Conservation (phyloP, 2,329 filamentous ascomycete genomes). For the Mycosphaerella arachidis region DNA sequence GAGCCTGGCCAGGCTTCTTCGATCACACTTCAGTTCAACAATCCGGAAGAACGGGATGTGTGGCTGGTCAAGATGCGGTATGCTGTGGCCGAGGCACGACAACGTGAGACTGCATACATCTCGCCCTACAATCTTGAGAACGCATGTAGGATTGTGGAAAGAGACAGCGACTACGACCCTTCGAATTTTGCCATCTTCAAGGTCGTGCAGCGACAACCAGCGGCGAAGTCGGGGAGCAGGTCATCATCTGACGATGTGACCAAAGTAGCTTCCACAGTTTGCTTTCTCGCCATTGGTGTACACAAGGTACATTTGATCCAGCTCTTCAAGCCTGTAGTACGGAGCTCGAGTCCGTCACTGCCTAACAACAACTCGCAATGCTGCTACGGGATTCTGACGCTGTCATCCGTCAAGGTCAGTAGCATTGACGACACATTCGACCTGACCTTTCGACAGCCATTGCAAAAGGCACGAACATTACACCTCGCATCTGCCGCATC, state of each 20-base stretch:
- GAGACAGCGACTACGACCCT: slow-evolving; percentile 65
- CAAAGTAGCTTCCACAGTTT: slow-evolving; percentile 60
- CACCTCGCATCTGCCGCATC: slow-evolving; percentile 62
- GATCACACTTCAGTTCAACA: slow-evolving; percentile 60
- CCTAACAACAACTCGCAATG: slow-evolving; percentile 44
- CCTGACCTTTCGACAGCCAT: slow-evolving; percentile 56
- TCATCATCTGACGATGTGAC: slow-evolving; percentile 63
- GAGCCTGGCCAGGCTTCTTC: slow-evolving; percentile 57
- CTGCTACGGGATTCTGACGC: slow-evolving; percentile 60
- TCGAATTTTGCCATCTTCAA: slow-evolving; percentile 64
- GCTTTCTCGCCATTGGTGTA: slow-evolving; percentile 64
- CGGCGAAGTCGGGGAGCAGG: slow-evolving; percentile 49
- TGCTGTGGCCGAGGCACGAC: slow-evolving; percentile 53
- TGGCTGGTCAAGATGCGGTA: slow-evolving; percentile 62
- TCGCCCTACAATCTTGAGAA: slow-evolving; percentile 59
- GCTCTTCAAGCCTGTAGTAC: slow-evolving; percentile 53
- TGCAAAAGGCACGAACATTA: slow-evolving; percentile 52
- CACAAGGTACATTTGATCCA: slow-evolving; percentile 67
- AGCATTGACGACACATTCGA: slow-evolving; percentile 63
- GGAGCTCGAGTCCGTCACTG: slow-evolving; percentile 52
- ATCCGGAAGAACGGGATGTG: slow-evolving; percentile 59
- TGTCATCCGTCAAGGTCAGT: slow-evolving; percentile 57
- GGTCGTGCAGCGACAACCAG: slow-evolving; percentile 59
- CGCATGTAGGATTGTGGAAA: slow-evolving; percentile 58
- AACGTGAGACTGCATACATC: slow-evolving; percentile 50